phyloP scores from a whole-genome alignment of 805 yeast genomes.

The Kurtzmaniella fragi region DNA sequence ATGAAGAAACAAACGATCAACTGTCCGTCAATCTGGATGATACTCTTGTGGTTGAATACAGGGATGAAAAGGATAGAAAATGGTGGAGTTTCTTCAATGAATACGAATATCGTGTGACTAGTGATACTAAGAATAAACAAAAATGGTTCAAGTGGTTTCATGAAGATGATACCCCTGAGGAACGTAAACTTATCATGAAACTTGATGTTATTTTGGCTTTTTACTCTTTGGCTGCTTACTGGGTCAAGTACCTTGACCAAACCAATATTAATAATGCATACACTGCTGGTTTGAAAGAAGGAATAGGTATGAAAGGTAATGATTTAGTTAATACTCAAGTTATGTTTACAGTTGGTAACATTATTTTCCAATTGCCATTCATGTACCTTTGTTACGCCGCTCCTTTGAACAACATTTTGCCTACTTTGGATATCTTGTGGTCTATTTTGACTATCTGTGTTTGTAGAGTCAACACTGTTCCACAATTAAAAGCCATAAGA shows the following conservation, averaged over 20 bases:
- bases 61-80: slow-evolving; percentile 29
- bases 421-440: slow-evolving; percentile 61
- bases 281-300: slow-evolving; percentile 58
- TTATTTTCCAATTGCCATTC: slow-evolving; percentile 60
- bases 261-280: slow-evolving; percentile 62
- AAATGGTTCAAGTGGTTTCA: slow-evolving; percentile 56
- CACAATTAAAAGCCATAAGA: slow-evolving; percentile 54
- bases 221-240: slow-evolving; percentile 42
- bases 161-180: slow-evolving; percentile 40
- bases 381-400: slow-evolving; percentile 50
- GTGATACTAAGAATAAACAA: slow-evolving; percentile 20
- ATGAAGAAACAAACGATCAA: not conserved
- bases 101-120: slow-evolving; percentile 48
- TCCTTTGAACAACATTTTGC: slow-evolving; percentile 51
- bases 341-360: slow-evolving; percentile 54
- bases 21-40: not conserved
- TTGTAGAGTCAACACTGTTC: slow-evolving; percentile 44
- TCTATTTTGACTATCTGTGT: slow-evolving; percentile 57
- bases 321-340: slow-evolving; percentile 58
- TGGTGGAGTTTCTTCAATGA: slow-evolving; percentile 46
- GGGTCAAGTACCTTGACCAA: slow-evolving; percentile 64
- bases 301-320: slow-evolving; percentile 53
- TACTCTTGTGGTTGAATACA: slow-evolving; percentile 17
- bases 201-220: slow-evolving; percentile 28
- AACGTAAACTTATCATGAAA: slow-evolving; percentile 24